These are phyloP conservation scores for Moniliophthora roreri DNA, from an alignment of 1,284 basidiomycete genomes.

Conservation along the genomic window DNA sequence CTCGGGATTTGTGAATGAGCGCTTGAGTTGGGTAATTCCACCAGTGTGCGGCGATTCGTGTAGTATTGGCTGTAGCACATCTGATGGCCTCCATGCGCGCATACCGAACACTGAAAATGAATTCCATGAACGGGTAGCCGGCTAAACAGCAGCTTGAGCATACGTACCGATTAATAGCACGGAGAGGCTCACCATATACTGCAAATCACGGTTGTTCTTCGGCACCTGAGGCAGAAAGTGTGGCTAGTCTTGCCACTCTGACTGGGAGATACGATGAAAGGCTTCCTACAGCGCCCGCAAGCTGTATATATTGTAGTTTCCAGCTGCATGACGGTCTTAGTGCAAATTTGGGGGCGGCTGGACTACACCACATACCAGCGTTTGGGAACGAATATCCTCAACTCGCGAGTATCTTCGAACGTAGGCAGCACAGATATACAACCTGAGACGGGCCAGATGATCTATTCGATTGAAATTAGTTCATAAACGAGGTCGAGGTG, in stretches of 20 bases:
- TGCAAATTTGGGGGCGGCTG: not conserved
- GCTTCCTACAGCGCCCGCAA: conserved; percentile 67
- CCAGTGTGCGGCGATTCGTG: conserved; percentile 50
- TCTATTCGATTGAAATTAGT: conserved; percentile 38
- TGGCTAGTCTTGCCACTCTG: conserved; percentile 35
- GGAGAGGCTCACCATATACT: conserved; percentile 62
- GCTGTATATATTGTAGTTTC: conserved; percentile 68
- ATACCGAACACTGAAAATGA: conserved; percentile 70
- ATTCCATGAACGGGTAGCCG: conserved; percentile 70
- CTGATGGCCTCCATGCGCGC: conserved; percentile 76
- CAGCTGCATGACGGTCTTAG: conserved; percentile 37
- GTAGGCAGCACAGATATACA: conserved; percentile 68
- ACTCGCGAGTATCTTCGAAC: conserved; percentile 59
- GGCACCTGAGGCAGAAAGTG: conserved; percentile 58
- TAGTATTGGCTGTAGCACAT: conserved; percentile 70
- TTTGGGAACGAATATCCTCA: conserved; percentile 48
- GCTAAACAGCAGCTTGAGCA: conserved; percentile 34
- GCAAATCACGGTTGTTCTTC: conserved; percentile 48
- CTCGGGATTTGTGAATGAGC: conserved; percentile 14
- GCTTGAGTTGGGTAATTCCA: conserved; percentile 29
- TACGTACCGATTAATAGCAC: conserved; percentile 5
- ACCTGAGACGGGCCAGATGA: conserved; percentile 53
- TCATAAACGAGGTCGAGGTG: not conserved
- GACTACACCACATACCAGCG: conserved; percentile 41
- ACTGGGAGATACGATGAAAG: conserved; percentile 39